phyloP scores from a whole-genome alignment of 2,329 filamentous ascomycete genomes.

The Aureobasidium zeae region DNA sequence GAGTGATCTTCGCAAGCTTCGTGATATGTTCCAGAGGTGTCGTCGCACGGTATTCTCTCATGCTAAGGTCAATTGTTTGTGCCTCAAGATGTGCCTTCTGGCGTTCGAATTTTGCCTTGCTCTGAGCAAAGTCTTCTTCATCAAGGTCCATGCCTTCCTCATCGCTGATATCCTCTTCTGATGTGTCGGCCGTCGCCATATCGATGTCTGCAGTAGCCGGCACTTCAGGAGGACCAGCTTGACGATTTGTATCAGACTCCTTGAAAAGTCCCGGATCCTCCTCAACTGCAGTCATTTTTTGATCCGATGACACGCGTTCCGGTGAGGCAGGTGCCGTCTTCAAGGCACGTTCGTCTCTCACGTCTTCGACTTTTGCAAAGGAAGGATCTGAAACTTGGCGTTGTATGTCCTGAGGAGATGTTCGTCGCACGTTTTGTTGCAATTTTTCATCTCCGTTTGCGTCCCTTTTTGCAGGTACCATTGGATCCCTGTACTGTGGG shows the following conservation, averaged over 20 bases:
- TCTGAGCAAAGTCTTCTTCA: conserved; percentile 37
- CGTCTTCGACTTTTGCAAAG: neutral
- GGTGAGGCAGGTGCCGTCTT: conserved; percentile 9
- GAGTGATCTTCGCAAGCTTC: conserved; percentile 32
- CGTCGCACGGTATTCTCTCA: conserved; percentile 33
- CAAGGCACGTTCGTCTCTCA: conserved; percentile 1
- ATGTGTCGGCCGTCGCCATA: neutral
- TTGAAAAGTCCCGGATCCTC: neutral
- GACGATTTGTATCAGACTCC: neutral
- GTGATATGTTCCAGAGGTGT: conserved; percentile 37
- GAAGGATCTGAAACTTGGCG: conserved; percentile 8
- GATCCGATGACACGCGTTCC: neutral
- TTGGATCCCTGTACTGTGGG: conserved; percentile 21
- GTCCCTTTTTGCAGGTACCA: conserved; percentile 39
- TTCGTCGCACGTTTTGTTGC: neutral
- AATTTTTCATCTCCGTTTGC: conserved; percentile 33
- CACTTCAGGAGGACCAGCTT: neutral
- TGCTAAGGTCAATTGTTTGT: conserved; percentile 36
- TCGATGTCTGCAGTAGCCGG: neutral
- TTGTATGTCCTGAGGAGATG: conserved; percentile 2
- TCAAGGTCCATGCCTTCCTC: conserved; percentile 40
- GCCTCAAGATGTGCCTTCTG: conserved; percentile 37
- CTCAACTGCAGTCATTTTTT: neutral
- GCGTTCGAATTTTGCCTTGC: conserved; percentile 39
- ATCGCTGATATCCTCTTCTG: conserved; percentile 26